Conservation (phyloP, 2,329 filamentous ascomycete species). For the Nothopassalora personata region DNA sequence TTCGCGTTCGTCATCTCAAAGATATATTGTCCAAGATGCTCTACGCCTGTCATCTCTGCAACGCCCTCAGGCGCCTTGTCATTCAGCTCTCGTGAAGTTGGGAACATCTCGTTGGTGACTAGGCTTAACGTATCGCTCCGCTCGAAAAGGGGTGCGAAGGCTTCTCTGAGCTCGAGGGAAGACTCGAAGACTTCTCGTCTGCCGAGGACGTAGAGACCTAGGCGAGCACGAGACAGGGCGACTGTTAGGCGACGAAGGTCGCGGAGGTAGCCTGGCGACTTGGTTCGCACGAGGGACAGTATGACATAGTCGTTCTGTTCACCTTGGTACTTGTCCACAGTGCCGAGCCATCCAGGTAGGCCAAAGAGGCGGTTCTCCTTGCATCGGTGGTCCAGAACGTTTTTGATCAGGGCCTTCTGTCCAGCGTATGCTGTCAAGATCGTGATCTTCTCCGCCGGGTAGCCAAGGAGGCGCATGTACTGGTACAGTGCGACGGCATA, state of each 20-base stretch:
- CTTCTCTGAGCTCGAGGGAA: slow-evolving; percentile 79
- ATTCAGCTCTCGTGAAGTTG: slow-evolving; percentile 52
- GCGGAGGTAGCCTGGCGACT: slow-evolving; percentile 82
- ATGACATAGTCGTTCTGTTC: slow-evolving; percentile 99
- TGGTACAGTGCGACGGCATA: slow-evolving; percentile 93
- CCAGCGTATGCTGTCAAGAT: slow-evolving; percentile 93
- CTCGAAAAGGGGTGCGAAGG: slow-evolving; percentile 75
- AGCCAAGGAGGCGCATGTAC: slow-evolving; percentile 95
- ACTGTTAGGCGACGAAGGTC: slow-evolving; percentile 92
- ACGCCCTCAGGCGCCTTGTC: slow-evolving; percentile 34
- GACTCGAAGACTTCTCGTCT: slow-evolving; percentile 82
- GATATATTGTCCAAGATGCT: slow-evolving; percentile 94
- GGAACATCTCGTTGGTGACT: slow-evolving; percentile 81
- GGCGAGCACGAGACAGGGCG: slow-evolving; percentile 81
- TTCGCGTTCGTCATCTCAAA: slow-evolving; percentile 87
- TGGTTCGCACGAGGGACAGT: slow-evolving; percentile 84
- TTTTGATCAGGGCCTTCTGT: slow-evolving; percentile 78
- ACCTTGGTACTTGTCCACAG: slow-evolving; percentile 97
- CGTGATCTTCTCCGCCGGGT: slow-evolving; percentile 75
- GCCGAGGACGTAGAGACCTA: slow-evolving; percentile 89
- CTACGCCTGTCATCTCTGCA: slow-evolving; percentile 78
- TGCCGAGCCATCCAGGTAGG: slow-evolving; percentile 81
- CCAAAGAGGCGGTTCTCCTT: slow-evolving; percentile 80
- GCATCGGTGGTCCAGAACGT: slow-evolving; percentile 80
- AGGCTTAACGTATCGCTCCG: slow-evolving; percentile 62